Evolutionary conservation across 2,329 filamentous ascomycete species (phyloP), one percentile per base, ranked within the genome.

Genomic region (Amylocarpus encephaloides): DNA sequence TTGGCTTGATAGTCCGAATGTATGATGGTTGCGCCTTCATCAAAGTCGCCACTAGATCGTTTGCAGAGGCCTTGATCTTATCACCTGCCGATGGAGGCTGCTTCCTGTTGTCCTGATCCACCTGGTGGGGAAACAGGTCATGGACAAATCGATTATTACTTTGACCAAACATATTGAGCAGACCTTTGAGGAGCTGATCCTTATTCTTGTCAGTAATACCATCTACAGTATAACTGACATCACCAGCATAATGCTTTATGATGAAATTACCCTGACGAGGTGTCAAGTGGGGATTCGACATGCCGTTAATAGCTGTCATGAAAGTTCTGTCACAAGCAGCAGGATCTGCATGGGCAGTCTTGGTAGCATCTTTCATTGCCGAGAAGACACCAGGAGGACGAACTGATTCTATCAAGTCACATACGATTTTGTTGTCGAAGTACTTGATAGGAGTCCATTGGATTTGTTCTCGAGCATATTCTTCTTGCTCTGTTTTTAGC

Each of bases 161-260:
- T 59, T 82, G 81, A 54, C 85, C 84, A 63, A 95, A 86, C 34
- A 98, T 76, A 64, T 88, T 92, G 46, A 97, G 78, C 38, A 98
- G 74, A 60, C 95, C 93, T 73, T 98, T 98, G 51, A 97, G 75
- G 40, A 98, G 76, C 69, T 94, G 89, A 65, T 98, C 93, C 76
- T 97, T 98, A 76, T 97, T 98, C 78, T 98, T 98, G 69, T 98
- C 93, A 1, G 93, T 98, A 75, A 98, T 98, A 52, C 93, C 93
- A 50, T 95, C 88, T 2, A 97, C 85, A 1, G 87, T 88, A 68
- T 98, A 98, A 58, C 83, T 84, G 59, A 98, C 93, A 70, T 98
- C 93, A 70, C 93, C 93, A 51, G 93, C 93, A 67, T 98, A 98
- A 71, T 98, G 93, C 75, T 96, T 97, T 71, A 98, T 87, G 65